A percentile compares a stretch with the other conserved stretches of the same genome.
Conservation (phyloP, 23 red algal genomes). For the Gracilaria domingensis region DNA sequence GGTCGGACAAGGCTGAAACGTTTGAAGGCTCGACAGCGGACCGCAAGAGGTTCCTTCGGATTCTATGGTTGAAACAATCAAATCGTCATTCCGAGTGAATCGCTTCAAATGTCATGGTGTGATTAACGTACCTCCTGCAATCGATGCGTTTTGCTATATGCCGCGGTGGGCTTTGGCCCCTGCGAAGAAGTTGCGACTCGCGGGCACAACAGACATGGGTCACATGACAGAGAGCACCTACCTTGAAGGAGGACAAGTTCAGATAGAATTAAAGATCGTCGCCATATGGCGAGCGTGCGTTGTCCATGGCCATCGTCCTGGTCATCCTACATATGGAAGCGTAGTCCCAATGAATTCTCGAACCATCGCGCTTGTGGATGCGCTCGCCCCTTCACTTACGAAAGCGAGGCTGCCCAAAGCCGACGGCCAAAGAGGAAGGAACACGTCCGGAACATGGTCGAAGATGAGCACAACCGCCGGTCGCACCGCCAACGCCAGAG, state of each 20-base stretch:
- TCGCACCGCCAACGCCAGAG: too few species aligned
- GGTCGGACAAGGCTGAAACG: slow-evolving; percentile 52
- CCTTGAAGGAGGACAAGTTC: background rate
- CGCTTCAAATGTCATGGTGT: background rate
- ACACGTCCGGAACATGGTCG: too few species aligned
- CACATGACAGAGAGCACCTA: background rate
- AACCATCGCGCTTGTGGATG: background rate
- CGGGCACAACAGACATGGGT: too few species aligned
- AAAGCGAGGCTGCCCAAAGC: background rate
- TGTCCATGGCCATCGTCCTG: background rate
- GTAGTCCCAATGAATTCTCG: background rate
- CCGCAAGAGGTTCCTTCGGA: slow-evolving; percentile 7
- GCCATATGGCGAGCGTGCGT: background rate
- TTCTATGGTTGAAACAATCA: slow-evolving; percentile 30
- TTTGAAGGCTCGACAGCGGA: background rate
- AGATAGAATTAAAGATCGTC: background rate
- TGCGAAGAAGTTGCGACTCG: background rate
- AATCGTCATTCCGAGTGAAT: slow-evolving; percentile 20
- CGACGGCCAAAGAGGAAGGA: too few species aligned
- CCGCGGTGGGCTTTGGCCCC: too few species aligned
- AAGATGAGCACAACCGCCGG: too few species aligned
- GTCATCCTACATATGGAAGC: too few species aligned
- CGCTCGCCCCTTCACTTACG: background rate
- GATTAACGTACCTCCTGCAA: slow-evolving; percentile 2
- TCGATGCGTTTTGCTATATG: background rate